Evolutionary conservation across 176 grass and related monocot genomes (phyloP).

Genomic region (Melocanna baccifera): DNA sequence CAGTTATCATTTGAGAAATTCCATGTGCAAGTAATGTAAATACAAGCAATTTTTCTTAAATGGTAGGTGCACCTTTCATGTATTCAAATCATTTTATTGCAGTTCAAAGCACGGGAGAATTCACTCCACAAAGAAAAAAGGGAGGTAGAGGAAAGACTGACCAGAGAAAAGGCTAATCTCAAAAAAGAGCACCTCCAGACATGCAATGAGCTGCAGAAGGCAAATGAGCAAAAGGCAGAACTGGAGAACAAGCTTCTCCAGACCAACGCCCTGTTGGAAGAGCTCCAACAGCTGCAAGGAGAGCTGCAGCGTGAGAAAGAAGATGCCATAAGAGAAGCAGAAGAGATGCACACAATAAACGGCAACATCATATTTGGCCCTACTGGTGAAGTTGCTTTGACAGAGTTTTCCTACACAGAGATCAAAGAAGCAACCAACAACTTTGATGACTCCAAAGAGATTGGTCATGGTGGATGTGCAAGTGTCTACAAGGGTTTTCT

Average conservation of each 20-base stretch:
- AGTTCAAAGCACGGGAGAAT: conserved; percentile 55
- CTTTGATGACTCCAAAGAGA: conserved; percentile 51
- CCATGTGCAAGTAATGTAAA: too few species aligned
- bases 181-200: conserved; percentile 43
- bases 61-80: not conserved
- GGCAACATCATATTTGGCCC: not conserved
- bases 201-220: conserved; percentile 46
- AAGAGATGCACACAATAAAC: conserved; percentile 32
- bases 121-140: conserved; percentile 45
- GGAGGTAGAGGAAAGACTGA: conserved; percentile 57
- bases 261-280: conserved; percentile 13
- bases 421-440: conserved; percentile 55
- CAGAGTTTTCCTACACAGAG: conserved; percentile 58
- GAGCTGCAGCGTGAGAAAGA: conserved; percentile 38
- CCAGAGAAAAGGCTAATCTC: conserved; percentile 41
- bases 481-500: conserved; percentile 73
- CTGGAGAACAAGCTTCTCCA: conserved; percentile 47
- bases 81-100: conserved; percentile 23
- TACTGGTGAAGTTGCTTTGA: conserved; percentile 23
- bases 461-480: conserved; percentile 72
- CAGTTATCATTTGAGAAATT: too few species aligned
- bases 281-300: conserved; percentile 22
- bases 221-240: conserved; percentile 32
- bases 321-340: conserved; percentile 28
- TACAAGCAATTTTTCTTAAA: not conserved